phyloP scores from a whole-genome alignment of 2,329 filamentous ascomycete genomes.

The Fusarium duplospermum region DNA sequence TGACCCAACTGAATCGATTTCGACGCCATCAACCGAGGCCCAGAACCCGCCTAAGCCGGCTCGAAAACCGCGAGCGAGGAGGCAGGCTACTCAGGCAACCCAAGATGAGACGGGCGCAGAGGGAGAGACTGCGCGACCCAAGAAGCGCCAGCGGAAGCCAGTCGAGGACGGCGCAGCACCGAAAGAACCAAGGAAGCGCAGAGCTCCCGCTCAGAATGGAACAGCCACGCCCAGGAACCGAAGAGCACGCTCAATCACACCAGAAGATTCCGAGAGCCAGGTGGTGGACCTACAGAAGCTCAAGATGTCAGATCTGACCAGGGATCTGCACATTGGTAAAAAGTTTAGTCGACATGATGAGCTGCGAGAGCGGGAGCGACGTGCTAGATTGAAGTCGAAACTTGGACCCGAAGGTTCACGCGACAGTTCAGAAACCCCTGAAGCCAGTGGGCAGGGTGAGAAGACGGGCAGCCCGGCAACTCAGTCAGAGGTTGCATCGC shows the following conservation, averaged over 20 bases:
- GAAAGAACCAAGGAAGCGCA: conserved; percentile 45
- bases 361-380: conserved; percentile 74
- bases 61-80: conserved; percentile 35
- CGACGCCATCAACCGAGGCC: conserved; percentile 16
- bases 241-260: conserved; percentile 63
- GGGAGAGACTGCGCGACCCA: conserved; percentile 39
- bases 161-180: conserved; percentile 32
- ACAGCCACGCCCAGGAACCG: conserved; percentile 45
- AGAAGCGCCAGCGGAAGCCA: conserved; percentile 50
- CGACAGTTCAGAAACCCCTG: conserved; percentile 39
- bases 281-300: conserved; percentile 74
- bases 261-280: conserved; percentile 71
- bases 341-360: conserved; percentile 80
- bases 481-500: background rate
- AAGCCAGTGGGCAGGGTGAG: conserved; percentile 22
- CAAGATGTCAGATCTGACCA: conserved; percentile 79
- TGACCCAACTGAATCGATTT: conserved; percentile 16
- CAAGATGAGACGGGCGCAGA: conserved; percentile 33
- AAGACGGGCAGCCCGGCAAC: conserved; percentile 42
- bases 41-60: conserved; percentile 14
- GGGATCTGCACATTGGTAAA: conserved; percentile 77
- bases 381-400: conserved; percentile 50
- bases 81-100: conserved; percentile 16
- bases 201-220: conserved; percentile 39
- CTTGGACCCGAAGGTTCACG: conserved; percentile 40